Percentiles rank a stretch among this genome's conserved stretches.
Conservation (phyloP, 495 filamentous ascomycete genomes). For the Penicillium psychrofluorescens region DNA sequence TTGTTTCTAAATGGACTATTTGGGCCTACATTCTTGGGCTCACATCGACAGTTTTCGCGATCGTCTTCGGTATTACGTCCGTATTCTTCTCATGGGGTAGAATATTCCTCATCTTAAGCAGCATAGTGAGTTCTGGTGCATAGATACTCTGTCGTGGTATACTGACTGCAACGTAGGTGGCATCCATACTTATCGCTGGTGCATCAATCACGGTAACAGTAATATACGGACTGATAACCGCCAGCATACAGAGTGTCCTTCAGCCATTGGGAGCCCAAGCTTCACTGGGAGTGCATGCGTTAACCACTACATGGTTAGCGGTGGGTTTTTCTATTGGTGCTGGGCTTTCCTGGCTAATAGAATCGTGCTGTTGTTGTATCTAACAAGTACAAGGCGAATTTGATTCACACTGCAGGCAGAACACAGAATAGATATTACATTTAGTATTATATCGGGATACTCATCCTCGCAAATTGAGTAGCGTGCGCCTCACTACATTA, state of each 20-base stretch:
- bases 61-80: not conserved
- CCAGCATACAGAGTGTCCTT: not conserved
- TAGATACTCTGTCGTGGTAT: not conserved
- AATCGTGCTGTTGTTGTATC: constrained; percentile 2
- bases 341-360: not conserved
- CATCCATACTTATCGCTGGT: not conserved
- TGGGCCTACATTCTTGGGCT: not conserved
- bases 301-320: not conserved
- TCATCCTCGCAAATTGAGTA: too few species aligned
- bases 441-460: too few species aligned
- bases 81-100: not conserved
- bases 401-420: too few species aligned
- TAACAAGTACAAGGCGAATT: not conserved
- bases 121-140: not conserved
- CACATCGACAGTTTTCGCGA: not conserved
- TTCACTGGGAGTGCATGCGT: not conserved
- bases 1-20: not conserved
- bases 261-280: not conserved
- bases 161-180: not conserved
- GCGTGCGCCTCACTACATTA: too few species aligned
- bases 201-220: not conserved
- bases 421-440: too few species aligned
- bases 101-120: not conserved
- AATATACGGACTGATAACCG: not conserved
- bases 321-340: not conserved